A percentile compares a stretch with the other conserved stretches of the same genome.
These are phyloP conservation scores for Phyllosticta capitalensis DNA, from an alignment of 2,329 filamentous ascomycete genomes.

Conservation along the genomic window DNA sequence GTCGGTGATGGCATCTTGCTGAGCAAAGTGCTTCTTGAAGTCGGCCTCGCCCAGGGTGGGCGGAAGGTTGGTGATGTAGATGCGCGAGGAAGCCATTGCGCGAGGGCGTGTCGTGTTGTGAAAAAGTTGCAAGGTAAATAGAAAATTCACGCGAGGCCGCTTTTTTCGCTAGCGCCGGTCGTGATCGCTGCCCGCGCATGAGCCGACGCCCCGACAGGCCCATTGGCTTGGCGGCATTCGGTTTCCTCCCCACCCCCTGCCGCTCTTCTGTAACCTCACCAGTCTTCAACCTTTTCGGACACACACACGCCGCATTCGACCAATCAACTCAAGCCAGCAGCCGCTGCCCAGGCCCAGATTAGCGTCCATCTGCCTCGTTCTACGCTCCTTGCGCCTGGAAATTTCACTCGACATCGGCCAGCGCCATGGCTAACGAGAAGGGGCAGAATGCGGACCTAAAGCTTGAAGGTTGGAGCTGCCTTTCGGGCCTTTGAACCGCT, in stretches of 20 bases:
- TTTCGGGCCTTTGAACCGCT: slow-evolving; percentile 18
- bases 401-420: background rate
- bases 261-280: background rate
- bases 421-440: slow-evolving; percentile 30
- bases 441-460: slow-evolving; percentile 49
- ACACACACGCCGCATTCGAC: slow-evolving; percentile 3
- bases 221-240: background rate
- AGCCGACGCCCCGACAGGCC: background rate
- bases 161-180: background rate
- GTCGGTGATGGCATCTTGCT: slow-evolving; percentile 72
- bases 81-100: slow-evolving; percentile 64
- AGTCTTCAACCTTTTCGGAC: slow-evolving; percentile 4
- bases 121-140: slow-evolving; percentile 1
- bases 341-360: background rate
- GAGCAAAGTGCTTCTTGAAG: slow-evolving; percentile 80
- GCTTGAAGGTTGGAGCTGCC: slow-evolving; percentile 55
- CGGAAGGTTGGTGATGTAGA: slow-evolving; percentile 65
- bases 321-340: slow-evolving; percentile 4
- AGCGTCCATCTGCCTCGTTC: slow-evolving; percentile 3
- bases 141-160: background rate
- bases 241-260: background rate
- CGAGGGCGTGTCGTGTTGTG: background rate
- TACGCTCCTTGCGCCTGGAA: slow-evolving; percentile 2
- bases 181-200: background rate
- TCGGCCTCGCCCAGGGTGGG: slow-evolving; percentile 76